Conservation (phyloP, 306 rosid species). For the Hippophae rhamnoides region DNA sequence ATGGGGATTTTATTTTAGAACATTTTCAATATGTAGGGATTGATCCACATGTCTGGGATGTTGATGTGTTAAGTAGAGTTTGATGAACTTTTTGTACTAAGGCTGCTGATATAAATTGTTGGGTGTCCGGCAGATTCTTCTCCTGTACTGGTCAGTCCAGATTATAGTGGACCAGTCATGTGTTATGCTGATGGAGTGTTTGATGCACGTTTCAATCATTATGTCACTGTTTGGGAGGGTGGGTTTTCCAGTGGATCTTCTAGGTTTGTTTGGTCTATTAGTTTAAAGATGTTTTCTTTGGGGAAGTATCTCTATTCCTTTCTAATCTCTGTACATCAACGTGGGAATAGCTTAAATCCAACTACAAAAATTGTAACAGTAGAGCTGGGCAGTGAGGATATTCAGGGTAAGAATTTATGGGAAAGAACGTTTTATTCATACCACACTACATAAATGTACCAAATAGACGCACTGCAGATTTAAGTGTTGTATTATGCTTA, state of each 20-base stretch:
- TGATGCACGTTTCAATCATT: conserved; percentile 66
- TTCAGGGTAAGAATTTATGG: conserved; percentile 40
- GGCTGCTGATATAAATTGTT: conserved; percentile 13
- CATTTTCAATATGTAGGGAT: too few species aligned
- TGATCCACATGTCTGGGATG: too few species aligned
- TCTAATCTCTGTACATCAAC: conserved; percentile 47
- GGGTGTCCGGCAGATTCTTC: conserved; percentile 40
- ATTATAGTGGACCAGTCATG: conserved; percentile 56
- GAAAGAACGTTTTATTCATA: background rate
- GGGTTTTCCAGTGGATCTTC: background rate
- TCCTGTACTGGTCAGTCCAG: conserved; percentile 64
- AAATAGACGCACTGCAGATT: background rate
- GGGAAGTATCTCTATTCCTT: background rate
- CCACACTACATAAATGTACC: background rate
- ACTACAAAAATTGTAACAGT: conserved; percentile 58
- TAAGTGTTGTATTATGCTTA: background rate
- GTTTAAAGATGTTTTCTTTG: background rate
- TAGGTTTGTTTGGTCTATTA: background rate
- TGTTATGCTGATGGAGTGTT: conserved; percentile 83
- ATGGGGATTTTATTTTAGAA: too few species aligned
- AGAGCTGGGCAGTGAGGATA: conserved; percentile 39
- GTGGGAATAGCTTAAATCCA: conserved; percentile 53
- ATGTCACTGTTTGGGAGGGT: conserved; percentile 79
- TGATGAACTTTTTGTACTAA: background rate
- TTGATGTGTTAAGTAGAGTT: too few species aligned